Percentiles rank a stretch among this genome's conserved stretches.
phyloP scores from a whole-genome alignment of 768 basidiomycete genomes.

The Gymnopilus dilepis region DNA sequence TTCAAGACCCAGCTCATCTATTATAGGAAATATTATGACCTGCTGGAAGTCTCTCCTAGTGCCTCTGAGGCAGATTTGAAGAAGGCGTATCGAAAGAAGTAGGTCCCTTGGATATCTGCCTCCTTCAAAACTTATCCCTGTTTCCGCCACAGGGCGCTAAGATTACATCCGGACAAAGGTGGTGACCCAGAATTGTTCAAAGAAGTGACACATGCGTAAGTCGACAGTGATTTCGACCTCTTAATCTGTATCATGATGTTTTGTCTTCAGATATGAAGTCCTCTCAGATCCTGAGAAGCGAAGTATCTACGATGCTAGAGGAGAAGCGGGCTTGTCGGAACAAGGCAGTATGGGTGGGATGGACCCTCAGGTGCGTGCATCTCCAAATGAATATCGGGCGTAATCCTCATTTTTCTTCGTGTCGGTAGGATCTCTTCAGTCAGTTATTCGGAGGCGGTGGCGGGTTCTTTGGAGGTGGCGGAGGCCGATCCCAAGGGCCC shows the following conservation, averaged over 20 bases:
- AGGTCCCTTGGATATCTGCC: conserved; percentile 16
- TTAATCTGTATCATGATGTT: conserved; percentile 5
- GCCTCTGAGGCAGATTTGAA: conserved; percentile 88
- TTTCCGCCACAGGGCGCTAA: conserved; percentile 63
- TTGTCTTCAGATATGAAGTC: conserved; percentile 79
- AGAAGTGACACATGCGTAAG: conserved; percentile 94
- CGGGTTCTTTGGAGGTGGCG: conserved; percentile 77
- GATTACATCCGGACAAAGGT: conserved; percentile 92
- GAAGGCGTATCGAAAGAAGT: conserved; percentile 97
- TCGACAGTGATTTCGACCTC: conserved; percentile 24
- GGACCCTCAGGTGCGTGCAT: conserved; percentile 83
- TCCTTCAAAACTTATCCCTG: conserved; percentile 15
- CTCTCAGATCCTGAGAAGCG: conserved; percentile 88
- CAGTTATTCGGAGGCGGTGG: conserved; percentile 91
- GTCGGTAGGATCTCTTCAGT: conserved; percentile 86
- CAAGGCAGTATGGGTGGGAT: conserved; percentile 92
- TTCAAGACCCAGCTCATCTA: conserved; percentile 3
- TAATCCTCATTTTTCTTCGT: conserved; percentile 13
- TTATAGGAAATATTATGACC: conserved; percentile 87
- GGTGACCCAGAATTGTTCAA: conserved; percentile 98
- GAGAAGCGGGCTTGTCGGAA: conserved; percentile 89
- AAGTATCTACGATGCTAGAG: conserved; percentile 83
- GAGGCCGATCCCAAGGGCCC: conserved; percentile 66
- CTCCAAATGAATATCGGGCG: neutral
- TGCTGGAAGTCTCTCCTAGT: conserved; percentile 81